A percentile compares a stretch with the other conserved stretches of the same genome.
phyloP scores from a whole-genome alignment of 1,284 basidiomycete species.

The Sporisorium graminicola region DNA sequence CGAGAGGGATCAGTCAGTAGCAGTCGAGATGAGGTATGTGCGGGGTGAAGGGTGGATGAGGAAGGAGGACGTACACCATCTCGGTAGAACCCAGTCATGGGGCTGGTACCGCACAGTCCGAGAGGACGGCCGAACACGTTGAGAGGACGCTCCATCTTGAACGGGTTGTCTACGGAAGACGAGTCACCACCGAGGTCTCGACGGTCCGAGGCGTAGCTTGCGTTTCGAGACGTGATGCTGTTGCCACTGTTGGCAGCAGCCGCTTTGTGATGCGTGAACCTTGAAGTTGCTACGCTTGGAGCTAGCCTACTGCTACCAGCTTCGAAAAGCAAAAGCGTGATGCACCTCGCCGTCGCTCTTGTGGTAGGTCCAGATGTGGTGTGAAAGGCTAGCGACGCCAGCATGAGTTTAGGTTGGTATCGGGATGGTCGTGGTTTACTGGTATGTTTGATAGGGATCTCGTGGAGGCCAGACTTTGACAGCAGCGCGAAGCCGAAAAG shows the following conservation, averaged over 20 bases:
- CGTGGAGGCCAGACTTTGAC: too few relatives aligned
- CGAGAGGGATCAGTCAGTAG: not conserved
- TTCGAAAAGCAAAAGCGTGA: slow-evolving; percentile 20
- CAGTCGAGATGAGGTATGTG: not conserved
- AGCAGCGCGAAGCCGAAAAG: too few relatives aligned
- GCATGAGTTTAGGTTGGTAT: slow-evolving; percentile 9
- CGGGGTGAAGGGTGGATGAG: not conserved
- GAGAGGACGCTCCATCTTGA: slow-evolving; percentile 53
- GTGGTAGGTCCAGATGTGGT: not conserved
- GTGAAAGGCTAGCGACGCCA: slow-evolving; percentile 9
- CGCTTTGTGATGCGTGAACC: slow-evolving; percentile 24
- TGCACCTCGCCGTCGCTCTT: slow-evolving; percentile 14
- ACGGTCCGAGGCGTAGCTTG: slow-evolving; percentile 31
- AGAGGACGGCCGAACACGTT: slow-evolving; percentile 54
- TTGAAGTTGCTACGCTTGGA: slow-evolving; percentile 4
- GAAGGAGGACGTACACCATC: slow-evolving; percentile 41
- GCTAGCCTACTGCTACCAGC: not conserved
- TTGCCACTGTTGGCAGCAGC: slow-evolving; percentile 11
- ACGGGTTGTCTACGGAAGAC: slow-evolving; percentile 24
- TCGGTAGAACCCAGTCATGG: slow-evolving; percentile 58
- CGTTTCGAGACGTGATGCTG: slow-evolving; percentile 24
- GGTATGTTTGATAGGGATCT: not conserved
- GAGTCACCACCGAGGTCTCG: not conserved
- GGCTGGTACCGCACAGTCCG: slow-evolving; percentile 48
- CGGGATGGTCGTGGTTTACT: not conserved